Base-by-base conservation (phyloP, 2,329 filamentous ascomycete genomes). In the Cladosporium sp. region DNA sequence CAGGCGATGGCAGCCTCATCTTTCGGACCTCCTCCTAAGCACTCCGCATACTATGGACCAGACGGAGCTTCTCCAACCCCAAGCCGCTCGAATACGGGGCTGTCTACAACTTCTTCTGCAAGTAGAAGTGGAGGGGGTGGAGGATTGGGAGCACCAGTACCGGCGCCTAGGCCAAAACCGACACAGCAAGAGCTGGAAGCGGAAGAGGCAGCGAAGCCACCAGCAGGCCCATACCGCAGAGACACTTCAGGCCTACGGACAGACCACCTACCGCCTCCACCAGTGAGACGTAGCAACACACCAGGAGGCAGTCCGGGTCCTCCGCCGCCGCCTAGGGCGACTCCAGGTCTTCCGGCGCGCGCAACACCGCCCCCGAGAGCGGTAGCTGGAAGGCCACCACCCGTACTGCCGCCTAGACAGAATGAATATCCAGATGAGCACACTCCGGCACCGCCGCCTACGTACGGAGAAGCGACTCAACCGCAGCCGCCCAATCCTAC, bases 11-110 rank as follows among this genome's bases (percentile, higher is more conserved):
- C 48, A 70, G 68, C 92, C 1, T 77, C 86, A 1, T 85, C 87
- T 18, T 97, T 96, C 75, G 92, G 86, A 2, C 91, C 92, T 26
- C 93, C 93, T 28, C 93, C 93, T 0, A 93, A 87, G 72, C 90
- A 86, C 67, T 77, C 81, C 65, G 80, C 82, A 58, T 83, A 82
- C 69, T 79, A 84, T 74, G 78, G 81, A 26, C 43, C 63, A 11
- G 32, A 53, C n/a, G 63, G 36, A 25, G 28, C 54, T 11, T 59
- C 63, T n/a, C 56, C 63, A 5, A 59, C 54, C 11, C 63, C 63
- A 6, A 65, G 54, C 39, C 65, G 78, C 77, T 16, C 81, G 3
- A 72, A 81, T 16, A 76, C 60, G 5, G 59, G 32, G 11, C n/a
- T 43, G 2, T 46, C 39, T 11, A 11, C 39, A 46, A 7, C 36